Evolutionary conservation across 139 green algal genomes (phyloP), one percentile per base, ranked within the genome.

Genomic region (Coccomyxa sp.): DNA sequence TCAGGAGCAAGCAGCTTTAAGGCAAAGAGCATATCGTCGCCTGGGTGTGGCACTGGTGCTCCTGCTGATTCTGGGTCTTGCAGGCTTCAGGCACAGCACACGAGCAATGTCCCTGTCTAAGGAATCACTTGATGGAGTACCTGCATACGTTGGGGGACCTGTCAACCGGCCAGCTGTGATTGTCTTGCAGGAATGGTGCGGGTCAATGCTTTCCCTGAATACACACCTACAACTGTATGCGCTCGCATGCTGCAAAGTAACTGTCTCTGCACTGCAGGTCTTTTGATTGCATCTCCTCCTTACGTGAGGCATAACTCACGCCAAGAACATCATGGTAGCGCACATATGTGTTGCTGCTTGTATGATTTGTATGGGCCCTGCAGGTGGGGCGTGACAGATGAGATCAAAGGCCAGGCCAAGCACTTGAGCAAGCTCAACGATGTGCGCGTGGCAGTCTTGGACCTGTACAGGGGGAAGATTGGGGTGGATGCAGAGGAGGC

Each of bases 401-500:
- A 83, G 64, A 69, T 83, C 24, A 78, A 83, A 31, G 55, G 27
- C 14, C 74, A 79, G 54, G 54, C 36, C 8, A 34, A 50, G 14
- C 38, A 55, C 34, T 24, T 79, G 14, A 55, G 50, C 50, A 27
- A 71, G 54, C 55, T 36, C 55, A 31, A 31, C 74, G 16, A 81
- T 0, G 75, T 73, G 39, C 44, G 58, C 12, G 73, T 83, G 18
- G 40, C 79, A 24, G 33, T 83, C 38, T 73, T 73, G 38, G 91
- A 95, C 79, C 77, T 95, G 16, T 95, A 95, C 84, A 89, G 93
- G 55, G 90, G 89, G 29, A 91, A 88, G 73, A 76, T 95, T 54
- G 91, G 91, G 0, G 81, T 94, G 38, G 86, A 91, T 73, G 82
- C 83, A 10, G 90, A 94, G 70, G 90, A 94, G 79, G 90, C 90